Base-by-base conservation (phyloP, 352 stramenopile species). In the Phytophthora nicotianae region DNA sequence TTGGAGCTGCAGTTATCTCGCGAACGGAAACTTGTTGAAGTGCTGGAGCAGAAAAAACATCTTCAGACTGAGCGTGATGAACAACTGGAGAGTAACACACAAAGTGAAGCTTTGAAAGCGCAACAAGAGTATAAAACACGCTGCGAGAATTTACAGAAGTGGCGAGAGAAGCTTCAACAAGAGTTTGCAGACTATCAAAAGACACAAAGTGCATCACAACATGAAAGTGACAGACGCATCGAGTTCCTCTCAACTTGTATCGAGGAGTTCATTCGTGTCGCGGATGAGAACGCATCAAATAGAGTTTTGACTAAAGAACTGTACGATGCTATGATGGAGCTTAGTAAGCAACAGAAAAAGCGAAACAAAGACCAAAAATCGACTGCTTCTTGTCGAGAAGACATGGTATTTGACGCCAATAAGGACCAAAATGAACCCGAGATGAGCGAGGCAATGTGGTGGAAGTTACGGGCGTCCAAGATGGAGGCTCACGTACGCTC, bases 211-310 rank as follows among this genome's bases (percentile, higher is more conserved):
- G 59, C 72, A 16, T 53, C 57, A 23, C 64, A 61, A 37, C 50
- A 65, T 24, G 73, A 80, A 53, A 73, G 65, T 10, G 71, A 80
- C 24, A 72, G 58, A 46, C 74, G 78, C 13, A 75, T 88, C 13
- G 63, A 59, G 1, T 88, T 82, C 49, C 56, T 88, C 4, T 68
- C 64, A 5, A 42, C 62, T 29, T 88, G 78, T 41, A 65, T 88
- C 0, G 61, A 76, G 21, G 78, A 82, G 20, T 83, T 72, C 10
- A 56, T 58, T 5, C 65, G 75, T 11, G 59, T 76, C 8, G 57
- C 81, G 0, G 60, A 84, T 43, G 35, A 47, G 5, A 50, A 27
- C 1, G 29, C 38, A 1, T 19, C 52, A 13, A 70, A 61, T 24
- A 64, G n/a, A 6, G 5, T 75, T 19, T 64, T 70, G 17, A 70